Evolutionary conservation across 2,329 filamentous ascomycete species (phyloP).

Genomic region (Tolypocladium ovalisporum): DNA sequence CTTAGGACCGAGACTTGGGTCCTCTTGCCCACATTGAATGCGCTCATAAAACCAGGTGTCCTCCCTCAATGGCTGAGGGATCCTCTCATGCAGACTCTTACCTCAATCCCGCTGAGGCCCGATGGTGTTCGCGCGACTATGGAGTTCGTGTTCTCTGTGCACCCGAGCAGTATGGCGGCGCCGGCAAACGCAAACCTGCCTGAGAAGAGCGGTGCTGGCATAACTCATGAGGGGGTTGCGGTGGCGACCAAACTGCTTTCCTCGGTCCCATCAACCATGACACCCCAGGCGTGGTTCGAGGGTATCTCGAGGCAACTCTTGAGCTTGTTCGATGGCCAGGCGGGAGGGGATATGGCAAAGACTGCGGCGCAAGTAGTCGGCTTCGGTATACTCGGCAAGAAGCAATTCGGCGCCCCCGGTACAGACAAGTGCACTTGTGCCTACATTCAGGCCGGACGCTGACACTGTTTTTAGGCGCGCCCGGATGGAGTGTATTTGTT

Average conservation of each 20-base stretch:
- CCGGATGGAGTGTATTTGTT: constrained; percentile 54
- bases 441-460: not conserved
- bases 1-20: constrained; percentile 30
- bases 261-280: constrained; percentile 42
- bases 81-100: constrained; percentile 45
- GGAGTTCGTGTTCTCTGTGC: constrained; percentile 61
- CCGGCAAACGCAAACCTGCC: constrained; percentile 28
- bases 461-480: constrained; percentile 25
- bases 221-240: constrained; percentile 57
- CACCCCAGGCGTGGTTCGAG: constrained; percentile 47
- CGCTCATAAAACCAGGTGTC: constrained; percentile 49
- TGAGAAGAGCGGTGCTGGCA: constrained; percentile 48
- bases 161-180: constrained; percentile 39
- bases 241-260: constrained; percentile 53
- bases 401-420: constrained; percentile 52
- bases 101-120: constrained; percentile 47
- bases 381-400: constrained; percentile 56
- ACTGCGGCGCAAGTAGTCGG: constrained; percentile 26
- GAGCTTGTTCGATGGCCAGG: constrained; percentile 46
- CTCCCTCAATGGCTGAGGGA: constrained; percentile 49
- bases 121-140: constrained; percentile 57
- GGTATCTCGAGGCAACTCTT: constrained; percentile 51
- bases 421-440: not conserved
- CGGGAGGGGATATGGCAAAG: constrained; percentile 21
- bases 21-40: constrained; percentile 51